Evolutionary conservation across 2,329 filamentous ascomycete genomes (phyloP), one percentile per base, ranked within the genome.

Genomic region (Sporothrix protearum): DNA sequence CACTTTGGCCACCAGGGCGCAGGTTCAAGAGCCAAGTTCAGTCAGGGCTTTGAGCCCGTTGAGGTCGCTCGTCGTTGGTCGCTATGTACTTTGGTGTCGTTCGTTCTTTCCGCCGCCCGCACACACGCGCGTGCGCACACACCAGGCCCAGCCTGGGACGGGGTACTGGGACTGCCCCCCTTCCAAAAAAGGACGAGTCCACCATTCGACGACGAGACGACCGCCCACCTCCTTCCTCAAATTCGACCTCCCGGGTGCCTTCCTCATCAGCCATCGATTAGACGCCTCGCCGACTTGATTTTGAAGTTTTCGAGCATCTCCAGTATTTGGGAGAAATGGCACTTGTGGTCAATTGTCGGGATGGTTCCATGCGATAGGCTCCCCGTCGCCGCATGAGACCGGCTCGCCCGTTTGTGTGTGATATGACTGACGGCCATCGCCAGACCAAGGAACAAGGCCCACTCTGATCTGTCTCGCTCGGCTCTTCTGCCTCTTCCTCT

Each of bases 171-270:
- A 9, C 53, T 42, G 59, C 45, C 64, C 39, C 39, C 63, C 64
- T 67, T 67, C 64, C 64, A 67, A 67, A 67, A 53, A 67, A 67
- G 64, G 64, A 67, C 64, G 64, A 64, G 59, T 36, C 64, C 64
- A 53, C 25, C 64, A 51, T 51, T 36, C 64, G 64, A 51, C 64
- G 45, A 49, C 64, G 19, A 22, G 19, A 49, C 64, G 42, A 49
- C 28, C 45, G 45, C 45, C 64, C 28, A 51, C 63, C n/a, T 67
- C 42, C 42, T 33, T 49, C 61, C 25, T 33, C 16, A 10, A 25
- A 25, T 25, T 49, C 42, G 25, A 10, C 2, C 61, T 10, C 25
- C 25, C 2, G 25, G 22, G 36, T 19, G 7, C 28, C 42, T 42
- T 39, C 57, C 19, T 25, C n/a, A 14, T 57, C 53, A 6, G 16